These are phyloP conservation scores for Pseudogymnoascus sp. DNA, from an alignment of 2,329 filamentous ascomycete genomes.

Conservation along the genomic window DNA sequence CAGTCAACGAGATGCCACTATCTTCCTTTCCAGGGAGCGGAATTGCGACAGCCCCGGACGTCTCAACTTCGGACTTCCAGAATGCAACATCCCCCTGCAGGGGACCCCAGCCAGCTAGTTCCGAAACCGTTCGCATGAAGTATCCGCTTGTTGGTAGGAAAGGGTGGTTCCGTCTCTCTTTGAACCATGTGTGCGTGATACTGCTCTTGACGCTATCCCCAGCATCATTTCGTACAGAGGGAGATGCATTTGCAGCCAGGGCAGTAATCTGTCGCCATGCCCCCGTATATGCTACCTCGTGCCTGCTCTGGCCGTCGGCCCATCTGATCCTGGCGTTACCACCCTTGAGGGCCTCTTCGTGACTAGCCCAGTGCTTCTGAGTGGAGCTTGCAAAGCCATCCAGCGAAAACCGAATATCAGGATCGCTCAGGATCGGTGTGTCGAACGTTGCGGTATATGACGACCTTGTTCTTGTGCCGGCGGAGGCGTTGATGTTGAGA, in stretches of 20 bases:
- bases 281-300: constrained; percentile 73
- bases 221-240: constrained; percentile 74
- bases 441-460: constrained; percentile 84
- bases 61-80: constrained; percentile 82
- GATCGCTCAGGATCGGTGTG: constrained; percentile 75
- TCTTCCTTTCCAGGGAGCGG: constrained; percentile 58
- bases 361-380: constrained; percentile 85
- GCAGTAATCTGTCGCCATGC: constrained; percentile 86
- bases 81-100: constrained; percentile 88
- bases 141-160: constrained; percentile 79
- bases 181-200: constrained; percentile 70
- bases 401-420: constrained; percentile 69
- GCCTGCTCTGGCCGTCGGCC: constrained; percentile 57
- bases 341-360: constrained; percentile 81
- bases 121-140: constrained; percentile 67
- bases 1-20: constrained; percentile 76
- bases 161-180: constrained; percentile 75
- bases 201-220: constrained; percentile 89
- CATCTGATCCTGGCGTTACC: constrained; percentile 71
- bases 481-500: constrained; percentile 75
- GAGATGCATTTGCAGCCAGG: constrained; percentile 66
- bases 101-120: constrained; percentile 80
- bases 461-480: constrained; percentile 84
- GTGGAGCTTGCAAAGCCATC: constrained; percentile 79
- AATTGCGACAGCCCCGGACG: constrained; percentile 68